A percentile compares a stretch with the other conserved stretches of the same genome.
Conservation (phyloP, 345 rosid species). For the Citrus unshiu region DNA sequence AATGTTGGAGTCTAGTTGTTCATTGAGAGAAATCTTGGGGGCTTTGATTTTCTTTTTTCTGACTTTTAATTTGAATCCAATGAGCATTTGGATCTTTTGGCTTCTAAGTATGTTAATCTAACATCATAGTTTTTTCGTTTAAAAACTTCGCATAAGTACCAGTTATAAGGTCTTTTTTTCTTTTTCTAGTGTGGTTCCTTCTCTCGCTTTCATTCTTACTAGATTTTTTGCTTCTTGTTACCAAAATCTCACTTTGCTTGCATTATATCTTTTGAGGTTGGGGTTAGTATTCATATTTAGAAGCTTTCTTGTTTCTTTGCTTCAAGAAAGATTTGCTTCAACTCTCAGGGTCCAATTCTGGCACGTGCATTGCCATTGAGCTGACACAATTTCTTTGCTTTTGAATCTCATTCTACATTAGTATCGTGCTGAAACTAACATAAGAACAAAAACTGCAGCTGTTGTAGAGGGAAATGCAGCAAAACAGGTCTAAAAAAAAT, state of each 20-base stretch:
- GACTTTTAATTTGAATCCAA: background rate
- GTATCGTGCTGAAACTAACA: conserved; percentile 2
- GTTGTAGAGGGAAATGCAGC: background rate
- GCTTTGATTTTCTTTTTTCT: background rate
- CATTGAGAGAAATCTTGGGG: background rate
- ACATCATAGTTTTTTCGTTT: too few relatives aligned
- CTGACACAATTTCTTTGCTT: conserved; percentile 6
- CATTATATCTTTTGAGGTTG: too few relatives aligned
- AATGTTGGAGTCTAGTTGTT: background rate
- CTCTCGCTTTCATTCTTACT: too few relatives aligned
- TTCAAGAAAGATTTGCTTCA: too few relatives aligned
- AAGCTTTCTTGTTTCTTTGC: too few relatives aligned
- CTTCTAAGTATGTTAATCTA: too few relatives aligned
- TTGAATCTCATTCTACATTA: conserved; percentile 8
- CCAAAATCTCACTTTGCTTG: too few relatives aligned
- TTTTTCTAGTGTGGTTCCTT: too few relatives aligned
- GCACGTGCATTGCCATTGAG: background rate
- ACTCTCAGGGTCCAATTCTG: background rate
- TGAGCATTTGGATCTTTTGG: background rate
- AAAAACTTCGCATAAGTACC: background rate
- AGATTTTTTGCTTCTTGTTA: too few relatives aligned
- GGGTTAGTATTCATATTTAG: too few relatives aligned
- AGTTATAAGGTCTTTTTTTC: too few relatives aligned
- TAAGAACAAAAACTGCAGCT: background rate
- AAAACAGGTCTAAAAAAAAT: background rate